phyloP scores from a whole-genome alignment of 805 yeast species.

The Lipomyces yamanashiensis region DNA sequence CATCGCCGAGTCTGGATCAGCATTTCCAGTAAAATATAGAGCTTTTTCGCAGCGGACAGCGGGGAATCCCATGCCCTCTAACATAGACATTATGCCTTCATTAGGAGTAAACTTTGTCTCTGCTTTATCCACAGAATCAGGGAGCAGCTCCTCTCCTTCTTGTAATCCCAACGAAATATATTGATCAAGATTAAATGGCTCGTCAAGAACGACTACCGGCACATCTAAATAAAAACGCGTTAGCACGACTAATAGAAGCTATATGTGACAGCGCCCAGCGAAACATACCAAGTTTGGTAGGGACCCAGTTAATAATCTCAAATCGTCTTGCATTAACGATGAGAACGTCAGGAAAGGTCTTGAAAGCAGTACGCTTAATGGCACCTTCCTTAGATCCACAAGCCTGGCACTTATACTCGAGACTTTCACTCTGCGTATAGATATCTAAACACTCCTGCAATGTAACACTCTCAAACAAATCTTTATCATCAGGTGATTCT shows the following conservation, averaged over 20 bases:
- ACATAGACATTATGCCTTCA: constrained; percentile 55
- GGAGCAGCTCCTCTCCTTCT: constrained; percentile 49
- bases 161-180: constrained; percentile 52
- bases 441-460: constrained; percentile 56
- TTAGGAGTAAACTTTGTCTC: constrained; percentile 57
- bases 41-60: constrained; percentile 68
- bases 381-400: constrained; percentile 52
- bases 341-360: constrained; percentile 70
- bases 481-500: constrained; percentile 52
- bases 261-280: neutral
- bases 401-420: constrained; percentile 67
- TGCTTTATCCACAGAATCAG: constrained; percentile 43
- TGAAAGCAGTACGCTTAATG: constrained; percentile 55
- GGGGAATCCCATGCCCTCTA: constrained; percentile 88
- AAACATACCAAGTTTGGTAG: constrained; percentile 59
- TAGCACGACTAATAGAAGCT: neutral
- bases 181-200: constrained; percentile 51
- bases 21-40: constrained; percentile 72
- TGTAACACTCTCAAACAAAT: constrained; percentile 54
- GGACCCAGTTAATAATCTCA: constrained; percentile 86
- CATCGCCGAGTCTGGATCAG: constrained; percentile 71
- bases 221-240: constrained; percentile 50
- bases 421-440: constrained; percentile 54
- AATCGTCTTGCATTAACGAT: constrained; percentile 79
- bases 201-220: constrained; percentile 61